phyloP scores from a whole-genome alignment of 345 rosid species.

The Populus nigra region DNA sequence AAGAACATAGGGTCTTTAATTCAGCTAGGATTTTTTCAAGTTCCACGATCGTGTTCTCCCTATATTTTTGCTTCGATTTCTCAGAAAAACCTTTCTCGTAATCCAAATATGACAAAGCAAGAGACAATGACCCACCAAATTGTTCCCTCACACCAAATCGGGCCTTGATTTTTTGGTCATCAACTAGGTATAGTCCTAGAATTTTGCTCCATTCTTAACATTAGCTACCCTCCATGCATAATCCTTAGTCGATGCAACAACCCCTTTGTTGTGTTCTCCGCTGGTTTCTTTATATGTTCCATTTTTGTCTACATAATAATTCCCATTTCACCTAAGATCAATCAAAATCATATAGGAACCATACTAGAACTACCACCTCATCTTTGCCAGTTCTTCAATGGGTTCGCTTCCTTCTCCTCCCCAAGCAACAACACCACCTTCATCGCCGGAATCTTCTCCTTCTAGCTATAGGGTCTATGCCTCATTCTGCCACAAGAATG shows the following conservation, averaged over 20 bases:
- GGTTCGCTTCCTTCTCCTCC: constrained; percentile 26
- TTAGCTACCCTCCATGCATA: constrained; percentile 1
- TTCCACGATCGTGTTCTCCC: background rate
- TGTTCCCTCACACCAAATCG: background rate
- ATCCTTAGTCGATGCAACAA: constrained; percentile 21
- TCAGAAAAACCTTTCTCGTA: background rate
- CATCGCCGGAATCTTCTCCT: background rate
- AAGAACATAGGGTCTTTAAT: background rate
- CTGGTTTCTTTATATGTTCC: background rate
- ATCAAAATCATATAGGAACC: background rate
- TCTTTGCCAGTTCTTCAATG: constrained; percentile 21
- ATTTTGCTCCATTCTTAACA: background rate
- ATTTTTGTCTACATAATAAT: background rate
- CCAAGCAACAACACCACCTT: background rate
- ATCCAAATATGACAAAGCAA: constrained; percentile 5
- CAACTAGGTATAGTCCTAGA: constrained; percentile 12
- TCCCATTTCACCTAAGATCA: constrained; percentile 16
- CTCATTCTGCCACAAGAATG: constrained; percentile 29
- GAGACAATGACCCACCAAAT: constrained; percentile 12
- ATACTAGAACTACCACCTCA: background rate
- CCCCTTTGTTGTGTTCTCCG: constrained; percentile 21
- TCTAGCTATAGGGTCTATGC: constrained; percentile 23
- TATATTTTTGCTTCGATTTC: background rate
- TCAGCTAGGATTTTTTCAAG: background rate
- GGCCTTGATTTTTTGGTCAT: background rate